Evolutionary conservation across 441 rosid genomes (phyloP).

Genomic region (Syzygium syzygioides): DNA sequence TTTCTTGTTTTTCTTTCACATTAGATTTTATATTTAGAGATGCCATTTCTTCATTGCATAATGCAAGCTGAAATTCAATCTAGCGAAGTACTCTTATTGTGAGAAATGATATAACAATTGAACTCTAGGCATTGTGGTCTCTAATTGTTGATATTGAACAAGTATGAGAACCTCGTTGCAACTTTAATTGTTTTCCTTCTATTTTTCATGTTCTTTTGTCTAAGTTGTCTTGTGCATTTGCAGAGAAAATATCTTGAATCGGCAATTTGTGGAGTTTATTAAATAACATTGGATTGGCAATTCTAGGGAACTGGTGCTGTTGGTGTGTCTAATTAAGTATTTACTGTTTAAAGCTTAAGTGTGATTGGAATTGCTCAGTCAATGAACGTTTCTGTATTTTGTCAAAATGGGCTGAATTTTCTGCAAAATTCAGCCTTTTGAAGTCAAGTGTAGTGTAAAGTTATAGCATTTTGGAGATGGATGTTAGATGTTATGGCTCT

Average conservation of each 20-base stretch:
- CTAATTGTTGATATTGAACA: neutral
- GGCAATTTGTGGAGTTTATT: neutral
- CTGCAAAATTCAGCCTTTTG: neutral
- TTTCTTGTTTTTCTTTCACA: neutral
- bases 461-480: neutral
- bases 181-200: neutral
- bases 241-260: neutral
- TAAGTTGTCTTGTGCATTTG: neutral
- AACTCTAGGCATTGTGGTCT: neutral
- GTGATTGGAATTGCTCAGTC: neutral
- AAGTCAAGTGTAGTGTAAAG: neutral
- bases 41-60: neutral
- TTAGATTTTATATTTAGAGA: constrained; percentile 6
- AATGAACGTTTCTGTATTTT: neutral
- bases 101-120: neutral
- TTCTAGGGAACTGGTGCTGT: neutral
- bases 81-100: neutral
- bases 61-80: neutral
- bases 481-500: neutral
- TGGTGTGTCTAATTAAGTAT: neutral
- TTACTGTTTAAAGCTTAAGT: neutral
- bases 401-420: neutral
- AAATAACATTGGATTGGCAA: neutral
- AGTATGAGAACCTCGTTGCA: neutral
- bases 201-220: neutral